A percentile compares a stretch with the other conserved stretches of the same genome.
Evolutionary conservation across 148 eudicot species (phyloP).

Genomic region (Persicaria tinctoria): DNA sequence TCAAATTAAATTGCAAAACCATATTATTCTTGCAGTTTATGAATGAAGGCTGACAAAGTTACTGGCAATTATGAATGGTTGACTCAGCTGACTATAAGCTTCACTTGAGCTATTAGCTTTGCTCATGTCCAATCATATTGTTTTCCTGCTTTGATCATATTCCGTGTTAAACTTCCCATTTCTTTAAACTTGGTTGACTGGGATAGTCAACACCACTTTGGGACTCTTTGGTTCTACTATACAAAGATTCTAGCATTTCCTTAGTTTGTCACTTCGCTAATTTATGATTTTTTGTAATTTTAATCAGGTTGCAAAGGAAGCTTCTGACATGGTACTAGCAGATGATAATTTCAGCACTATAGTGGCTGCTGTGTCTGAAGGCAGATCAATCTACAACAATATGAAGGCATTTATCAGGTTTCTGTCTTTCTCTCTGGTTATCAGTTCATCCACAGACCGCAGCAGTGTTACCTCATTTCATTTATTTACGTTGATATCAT

Average conservation of each 20-base stretch:
- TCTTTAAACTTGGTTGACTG: neutral
- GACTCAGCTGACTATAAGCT: neutral
- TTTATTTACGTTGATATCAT: too few species aligned
- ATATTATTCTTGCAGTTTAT: neutral
- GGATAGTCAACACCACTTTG: neutral
- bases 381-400: conserved; percentile 25
- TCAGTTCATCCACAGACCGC: neutral
- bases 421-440: neutral
- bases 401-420: conserved; percentile 29
- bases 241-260: neutral
- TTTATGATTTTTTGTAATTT: neutral
- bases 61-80: neutral
- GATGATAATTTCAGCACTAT: conserved; percentile 54
- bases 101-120: neutral
- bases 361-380: conserved; percentile 43
- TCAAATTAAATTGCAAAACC: neutral
- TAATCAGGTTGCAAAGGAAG: conserved; percentile 49
- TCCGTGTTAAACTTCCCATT: neutral
- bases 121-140: neutral
- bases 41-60: neutral
- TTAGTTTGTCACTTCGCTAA: neutral
- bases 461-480: neutral
- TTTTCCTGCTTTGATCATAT: neutral
- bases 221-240: neutral
- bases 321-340: conserved; percentile 55